Evolutionary conservation across 164 flowering plant species (phyloP).

Genomic region (Piper betle): DNA sequence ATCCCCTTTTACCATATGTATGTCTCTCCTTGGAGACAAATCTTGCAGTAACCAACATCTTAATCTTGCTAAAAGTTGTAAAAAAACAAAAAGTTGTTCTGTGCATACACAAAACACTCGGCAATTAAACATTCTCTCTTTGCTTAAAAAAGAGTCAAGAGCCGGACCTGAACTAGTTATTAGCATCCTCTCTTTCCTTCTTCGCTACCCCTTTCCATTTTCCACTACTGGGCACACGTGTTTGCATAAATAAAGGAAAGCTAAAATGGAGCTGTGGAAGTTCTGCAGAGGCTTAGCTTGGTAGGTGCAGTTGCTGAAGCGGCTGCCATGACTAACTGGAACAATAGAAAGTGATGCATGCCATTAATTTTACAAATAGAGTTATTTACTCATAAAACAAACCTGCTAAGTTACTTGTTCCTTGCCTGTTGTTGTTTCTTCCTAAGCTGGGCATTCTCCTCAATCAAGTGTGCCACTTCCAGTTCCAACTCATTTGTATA

Average conservation of each 20-base stretch:
- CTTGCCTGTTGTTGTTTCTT: not conserved
- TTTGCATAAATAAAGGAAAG: not conserved
- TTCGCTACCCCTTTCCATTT: no score
- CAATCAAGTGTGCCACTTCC: slow-evolving; percentile 1
- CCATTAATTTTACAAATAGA: not conserved
- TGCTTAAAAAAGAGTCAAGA: no score
- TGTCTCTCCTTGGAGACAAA: no score
- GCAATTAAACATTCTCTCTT: no score
- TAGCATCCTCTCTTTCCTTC: not conserved
- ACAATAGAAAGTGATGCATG: not conserved
- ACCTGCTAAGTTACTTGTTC: not conserved
- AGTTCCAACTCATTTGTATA: not conserved
- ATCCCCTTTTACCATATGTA: no score
- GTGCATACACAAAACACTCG: no score
- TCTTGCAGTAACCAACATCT: no score
- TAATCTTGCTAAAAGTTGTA: no score
- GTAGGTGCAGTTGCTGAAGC: not conserved
- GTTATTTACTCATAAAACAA: not conserved
- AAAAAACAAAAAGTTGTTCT: no score
- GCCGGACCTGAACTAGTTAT: no score
- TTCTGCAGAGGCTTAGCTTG: not conserved
- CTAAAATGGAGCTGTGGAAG: not conserved
- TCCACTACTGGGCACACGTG: not conserved
- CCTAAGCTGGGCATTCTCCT: not conserved
- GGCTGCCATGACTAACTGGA: not conserved